Evolutionary conservation across 805 yeast species (phyloP).

Genomic region (Kuraishia ogatae): DNA sequence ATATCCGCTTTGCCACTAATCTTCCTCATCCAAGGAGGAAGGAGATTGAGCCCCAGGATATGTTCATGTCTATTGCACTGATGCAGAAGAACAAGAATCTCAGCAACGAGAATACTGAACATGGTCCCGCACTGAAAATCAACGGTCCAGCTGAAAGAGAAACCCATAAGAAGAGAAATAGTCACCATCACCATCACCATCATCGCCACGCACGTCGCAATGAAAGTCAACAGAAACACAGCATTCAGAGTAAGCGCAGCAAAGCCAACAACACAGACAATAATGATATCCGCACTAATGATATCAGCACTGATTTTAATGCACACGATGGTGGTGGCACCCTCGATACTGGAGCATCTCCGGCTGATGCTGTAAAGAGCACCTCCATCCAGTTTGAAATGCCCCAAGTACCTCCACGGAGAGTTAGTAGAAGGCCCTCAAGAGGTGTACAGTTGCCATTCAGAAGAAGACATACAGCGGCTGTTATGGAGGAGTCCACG

Average conservation of each 20-base stretch:
- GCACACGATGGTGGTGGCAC: background rate
- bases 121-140: conserved; percentile 74
- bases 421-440: background rate
- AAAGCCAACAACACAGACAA: background rate
- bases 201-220: conserved; percentile 1
- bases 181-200: background rate
- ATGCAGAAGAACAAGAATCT: conserved; percentile 44
- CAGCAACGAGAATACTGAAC: conserved; percentile 31
- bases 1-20: conserved; percentile 45
- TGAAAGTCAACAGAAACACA: background rate
- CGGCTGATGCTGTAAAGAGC: background rate
- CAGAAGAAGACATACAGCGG: background rate
- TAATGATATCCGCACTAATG: background rate
- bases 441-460: background rate
- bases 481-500: background rate
- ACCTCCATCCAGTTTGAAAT: conserved; percentile 13
- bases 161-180: conserved; percentile 14
- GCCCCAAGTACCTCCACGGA: conserved; percentile 6
- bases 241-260: background rate
- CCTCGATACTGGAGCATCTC: background rate
- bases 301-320: too few species aligned
- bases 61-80: conserved; percentile 78
- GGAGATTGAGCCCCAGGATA: conserved; percentile 74
- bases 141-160: conserved; percentile 72
- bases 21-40: conserved; percentile 40